A percentile compares a stretch with the other conserved stretches of the same genome.
These are phyloP conservation scores for Leucocoprinus birnbaumii DNA, from an alignment of 768 basidiomycete genomes.

Conservation along the genomic window DNA sequence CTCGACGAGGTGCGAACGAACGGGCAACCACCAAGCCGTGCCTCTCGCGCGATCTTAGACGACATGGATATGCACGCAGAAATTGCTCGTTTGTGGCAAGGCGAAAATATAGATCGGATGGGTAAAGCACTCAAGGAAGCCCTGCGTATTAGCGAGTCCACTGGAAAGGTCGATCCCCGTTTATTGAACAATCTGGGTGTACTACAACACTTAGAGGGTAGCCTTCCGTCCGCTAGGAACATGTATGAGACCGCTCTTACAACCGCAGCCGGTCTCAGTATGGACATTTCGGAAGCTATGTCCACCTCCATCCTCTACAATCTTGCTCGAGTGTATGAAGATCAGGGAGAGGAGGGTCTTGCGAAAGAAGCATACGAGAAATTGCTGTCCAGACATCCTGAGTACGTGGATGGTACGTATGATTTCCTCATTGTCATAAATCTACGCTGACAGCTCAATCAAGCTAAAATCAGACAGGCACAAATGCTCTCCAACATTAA, in stretches of 20 bases:
- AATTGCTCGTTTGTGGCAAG: constrained; percentile 87
- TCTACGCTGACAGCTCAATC: neutral
- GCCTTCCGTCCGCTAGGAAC: constrained; percentile 48
- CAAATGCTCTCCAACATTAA: constrained; percentile 71
- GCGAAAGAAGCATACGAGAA: constrained; percentile 89
- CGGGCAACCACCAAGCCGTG: constrained; percentile 34
- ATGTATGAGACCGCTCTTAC: constrained; percentile 78
- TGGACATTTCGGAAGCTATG: constrained; percentile 59
- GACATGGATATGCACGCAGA: constrained; percentile 92
- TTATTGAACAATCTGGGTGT: constrained; percentile 81
- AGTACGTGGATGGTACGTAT: constrained; percentile 88
- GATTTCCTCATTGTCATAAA: neutral
- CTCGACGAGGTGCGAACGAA: constrained; percentile 51
- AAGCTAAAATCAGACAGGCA: constrained; percentile 92
- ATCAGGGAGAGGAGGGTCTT: constrained; percentile 64
- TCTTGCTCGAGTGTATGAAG: constrained; percentile 89
- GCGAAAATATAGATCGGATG: constrained; percentile 72
- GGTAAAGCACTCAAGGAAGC: constrained; percentile 74
- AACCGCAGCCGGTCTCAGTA: constrained; percentile 41
- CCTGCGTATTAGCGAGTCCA: constrained; percentile 54
- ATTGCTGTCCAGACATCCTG: constrained; percentile 85
- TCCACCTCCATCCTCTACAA: constrained; percentile 89
- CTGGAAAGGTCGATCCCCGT: constrained; percentile 55
- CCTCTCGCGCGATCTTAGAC: constrained; percentile 56
- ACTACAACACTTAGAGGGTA: constrained; percentile 68